These are phyloP conservation scores for Lactifluus rugatus DNA, from an alignment of 768 basidiomycete species.

Conservation along the genomic window DNA sequence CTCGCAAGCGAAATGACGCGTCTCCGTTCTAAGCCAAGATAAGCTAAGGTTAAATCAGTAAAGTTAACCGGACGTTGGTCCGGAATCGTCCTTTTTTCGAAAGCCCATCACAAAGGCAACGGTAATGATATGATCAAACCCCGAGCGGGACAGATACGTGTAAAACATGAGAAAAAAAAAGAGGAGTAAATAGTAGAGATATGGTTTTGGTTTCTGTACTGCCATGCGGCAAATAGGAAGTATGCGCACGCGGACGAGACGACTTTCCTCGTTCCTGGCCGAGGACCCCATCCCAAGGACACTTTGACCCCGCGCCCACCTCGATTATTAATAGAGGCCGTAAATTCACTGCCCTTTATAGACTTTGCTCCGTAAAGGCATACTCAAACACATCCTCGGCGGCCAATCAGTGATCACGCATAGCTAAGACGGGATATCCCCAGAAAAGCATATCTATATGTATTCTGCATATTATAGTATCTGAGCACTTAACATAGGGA, in stretches of 20 bases:
- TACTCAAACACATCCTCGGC: background rate
- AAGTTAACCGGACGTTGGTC: too few relatives aligned
- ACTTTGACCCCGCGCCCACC: background rate
- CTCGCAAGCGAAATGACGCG: too few relatives aligned
- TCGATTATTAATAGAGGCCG: background rate
- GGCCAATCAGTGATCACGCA: background rate
- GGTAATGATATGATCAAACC: too few relatives aligned
- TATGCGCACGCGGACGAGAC: background rate
- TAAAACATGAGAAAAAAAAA: too few relatives aligned
- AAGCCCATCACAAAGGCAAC: too few relatives aligned
- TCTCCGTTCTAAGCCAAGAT: too few relatives aligned
- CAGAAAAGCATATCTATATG: constrained; percentile 3
- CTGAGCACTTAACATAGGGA: constrained; percentile 9
- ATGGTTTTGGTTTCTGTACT: too few relatives aligned
- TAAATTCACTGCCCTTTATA: background rate
- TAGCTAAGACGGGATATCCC: background rate
- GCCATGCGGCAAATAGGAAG: too few relatives aligned
- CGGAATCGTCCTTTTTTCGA: too few relatives aligned
- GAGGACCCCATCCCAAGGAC: background rate
- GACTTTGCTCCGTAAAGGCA: background rate
- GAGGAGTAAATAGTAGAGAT: too few relatives aligned
- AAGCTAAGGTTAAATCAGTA: too few relatives aligned
- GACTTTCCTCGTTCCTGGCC: background rate
- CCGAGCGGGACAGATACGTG: too few relatives aligned
- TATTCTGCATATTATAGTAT: constrained; percentile 15